These are phyloP conservation scores for Nakazawaea sp. DNA, from an alignment of 805 yeast species.

Conservation along the genomic window DNA sequence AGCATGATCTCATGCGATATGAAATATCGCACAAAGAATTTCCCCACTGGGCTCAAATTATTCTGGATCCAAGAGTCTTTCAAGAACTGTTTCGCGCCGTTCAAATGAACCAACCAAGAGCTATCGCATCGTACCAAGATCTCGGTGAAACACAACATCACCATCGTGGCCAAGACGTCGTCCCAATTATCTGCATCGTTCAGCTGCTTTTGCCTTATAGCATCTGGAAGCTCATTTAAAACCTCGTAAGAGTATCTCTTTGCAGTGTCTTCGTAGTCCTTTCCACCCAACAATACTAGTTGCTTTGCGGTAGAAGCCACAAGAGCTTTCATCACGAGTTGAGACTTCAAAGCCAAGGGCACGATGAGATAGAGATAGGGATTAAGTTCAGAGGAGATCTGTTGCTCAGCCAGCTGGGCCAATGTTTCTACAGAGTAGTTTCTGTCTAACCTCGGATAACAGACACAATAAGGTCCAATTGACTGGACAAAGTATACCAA, in stretches of 20 bases:
- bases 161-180: slow-evolving; percentile 30
- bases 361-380: slow-evolving; percentile 31
- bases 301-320: slow-evolving; percentile 32
- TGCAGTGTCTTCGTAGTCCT: slow-evolving; percentile 21
- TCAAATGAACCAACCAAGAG: slow-evolving; percentile 30
- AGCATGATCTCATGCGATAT: slow-evolving; percentile 37
- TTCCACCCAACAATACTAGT: slow-evolving; percentile 22
- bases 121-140: slow-evolving; percentile 32
- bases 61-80: slow-evolving; percentile 19
- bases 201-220: slow-evolving; percentile 21
- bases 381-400: slow-evolving; percentile 21
- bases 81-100: slow-evolving; percentile 30
- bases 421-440: slow-evolving; percentile 1
- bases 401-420: slow-evolving; percentile 7
- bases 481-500: slow-evolving; percentile 25
- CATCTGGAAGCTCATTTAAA: slow-evolving; percentile 22
- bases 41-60: slow-evolving; percentile 24
- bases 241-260: slow-evolving; percentile 21
- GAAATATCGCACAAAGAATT: slow-evolving; percentile 30
- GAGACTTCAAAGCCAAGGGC: slow-evolving; percentile 28
- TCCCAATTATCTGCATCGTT: slow-evolving; percentile 27
- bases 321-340: slow-evolving; percentile 25
- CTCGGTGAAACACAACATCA: slow-evolving; percentile 33
- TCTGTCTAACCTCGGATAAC: slow-evolving; percentile 24
- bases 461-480: slow-evolving; percentile 32